A percentile compares a stretch with the other conserved stretches of the same genome.
phyloP scores from a whole-genome alignment of 805 yeast species.

The Ogataea allantospora region DNA sequence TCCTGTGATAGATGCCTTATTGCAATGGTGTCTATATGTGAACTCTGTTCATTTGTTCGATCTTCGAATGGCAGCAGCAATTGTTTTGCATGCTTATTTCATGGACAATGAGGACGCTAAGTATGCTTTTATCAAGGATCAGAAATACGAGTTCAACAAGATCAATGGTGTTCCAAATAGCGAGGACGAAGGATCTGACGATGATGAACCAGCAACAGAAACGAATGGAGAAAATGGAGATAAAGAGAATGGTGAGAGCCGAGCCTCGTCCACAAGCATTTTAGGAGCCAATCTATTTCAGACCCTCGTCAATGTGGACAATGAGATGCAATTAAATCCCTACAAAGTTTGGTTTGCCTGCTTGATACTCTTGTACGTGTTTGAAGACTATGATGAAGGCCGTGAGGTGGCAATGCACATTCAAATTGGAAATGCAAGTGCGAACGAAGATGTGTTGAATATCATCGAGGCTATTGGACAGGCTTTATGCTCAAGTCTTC shows the following conservation, averaged over 20 bases:
- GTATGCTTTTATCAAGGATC: conserved; percentile 62
- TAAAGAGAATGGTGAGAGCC: conserved; percentile 3
- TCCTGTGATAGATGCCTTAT: conserved; percentile 71
- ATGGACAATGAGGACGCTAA: conserved; percentile 61
- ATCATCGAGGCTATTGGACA: conserved; percentile 78
- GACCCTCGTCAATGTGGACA: conserved; percentile 73
- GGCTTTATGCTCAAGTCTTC: conserved; percentile 62
- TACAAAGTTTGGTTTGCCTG: conserved; percentile 84
- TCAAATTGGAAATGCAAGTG: conserved; percentile 55
- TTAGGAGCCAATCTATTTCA: conserved; percentile 63
- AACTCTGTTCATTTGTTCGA: conserved; percentile 86
- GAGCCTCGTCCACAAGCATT: conserved; percentile 27
- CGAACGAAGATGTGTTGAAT: conserved; percentile 67
- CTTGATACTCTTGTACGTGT: conserved; percentile 57
- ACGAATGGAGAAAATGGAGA: conserved; percentile 1
- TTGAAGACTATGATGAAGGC: conserved; percentile 53
- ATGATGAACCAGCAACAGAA: conserved; percentile 10
- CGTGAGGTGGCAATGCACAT: conserved; percentile 48
- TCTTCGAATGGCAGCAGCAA: conserved; percentile 69
- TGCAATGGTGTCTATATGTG: conserved; percentile 78
- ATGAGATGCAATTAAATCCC: conserved; percentile 73
- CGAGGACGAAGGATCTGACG: conserved; percentile 15
- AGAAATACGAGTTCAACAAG: conserved; percentile 46
- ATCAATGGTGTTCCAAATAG: conserved; percentile 24
- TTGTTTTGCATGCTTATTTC: conserved; percentile 67